Evolutionary conservation across 2,329 filamentous ascomycete genomes (phyloP), one percentile per base, ranked within the genome.

Genomic region (Pseudogymnoascus sp.): DNA sequence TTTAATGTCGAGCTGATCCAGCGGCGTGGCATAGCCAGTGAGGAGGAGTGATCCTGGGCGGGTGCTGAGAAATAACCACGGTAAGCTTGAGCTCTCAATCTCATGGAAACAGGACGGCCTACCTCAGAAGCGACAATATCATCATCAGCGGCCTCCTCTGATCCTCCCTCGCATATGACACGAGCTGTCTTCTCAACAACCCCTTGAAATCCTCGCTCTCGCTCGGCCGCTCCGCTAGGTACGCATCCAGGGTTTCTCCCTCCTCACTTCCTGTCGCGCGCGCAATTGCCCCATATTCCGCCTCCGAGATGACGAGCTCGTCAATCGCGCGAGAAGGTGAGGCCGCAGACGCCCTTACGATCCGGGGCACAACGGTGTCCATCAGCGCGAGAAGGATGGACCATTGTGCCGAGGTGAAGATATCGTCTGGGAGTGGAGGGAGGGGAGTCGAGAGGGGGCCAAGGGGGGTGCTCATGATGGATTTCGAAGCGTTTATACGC

Each of bases 11-110:
- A 90, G 87, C 60, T 83, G 75, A 61, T 84, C 78, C 52, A 91
- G 73, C 1, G 87, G 84, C 0, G 80, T 83, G 66, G 82, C 78
- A 70, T 85, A 83, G n/a, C 88, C 87, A 0, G 89, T 91, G 55
- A 90, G 76, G 5, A 89, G 72, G 16, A 89, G 74, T 25, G 85
- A 84, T 25, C 88, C 88, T 3, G 81, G 72, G 35, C 83, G 81
- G 22, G 85, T 86, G 64, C 85, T 89, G 72, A 59, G 52, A 55
- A 33, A 49, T 12, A 60, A 45, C 19, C 33, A 60, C 3, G 19
- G 23, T 60, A 30, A 61, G 35, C 23, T 33, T 22, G 39, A 38
- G 49, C 28, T 52, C 16, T 5, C 49, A 52, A 55, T 62, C 12
- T 55, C 23, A 42, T 19, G 22, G 9, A 45, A 42, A 9, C 11